phyloP scores from a whole-genome alignment of 2,329 filamentous ascomycete species.

The Claviceps sp. region DNA sequence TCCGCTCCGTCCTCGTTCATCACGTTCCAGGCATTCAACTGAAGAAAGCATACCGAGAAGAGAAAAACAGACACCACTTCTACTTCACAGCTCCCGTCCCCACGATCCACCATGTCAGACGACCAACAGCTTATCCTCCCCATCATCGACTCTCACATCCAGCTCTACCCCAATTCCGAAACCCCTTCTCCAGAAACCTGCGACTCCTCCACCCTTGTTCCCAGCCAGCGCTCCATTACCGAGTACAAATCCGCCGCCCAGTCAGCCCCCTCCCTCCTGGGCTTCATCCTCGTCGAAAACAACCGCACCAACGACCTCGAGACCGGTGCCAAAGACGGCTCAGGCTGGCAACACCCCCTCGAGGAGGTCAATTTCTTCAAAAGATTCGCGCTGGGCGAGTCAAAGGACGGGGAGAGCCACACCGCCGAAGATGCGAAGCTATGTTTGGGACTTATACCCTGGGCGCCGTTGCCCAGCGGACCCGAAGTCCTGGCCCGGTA shows the following conservation, averaged over 20 bases:
- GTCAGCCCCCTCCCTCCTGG: slow-evolving; percentile 35
- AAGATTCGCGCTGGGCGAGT: slow-evolving; percentile 49
- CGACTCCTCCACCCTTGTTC: slow-evolving; percentile 42
- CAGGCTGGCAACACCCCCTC: slow-evolving; percentile 55
- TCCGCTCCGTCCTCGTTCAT: background rate
- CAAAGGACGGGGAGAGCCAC: slow-evolving; percentile 46
- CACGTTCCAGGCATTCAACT: background rate
- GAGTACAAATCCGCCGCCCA: slow-evolving; percentile 43
- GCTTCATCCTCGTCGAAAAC: slow-evolving; percentile 74
- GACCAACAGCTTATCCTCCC: slow-evolving; percentile 30
- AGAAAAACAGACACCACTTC: background rate
- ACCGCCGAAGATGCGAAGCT: slow-evolving; percentile 27
- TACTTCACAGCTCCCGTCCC: background rate
- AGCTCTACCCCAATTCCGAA: slow-evolving; percentile 66
- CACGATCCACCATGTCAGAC: slow-evolving; percentile 20
- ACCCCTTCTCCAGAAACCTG: slow-evolving; percentile 58
- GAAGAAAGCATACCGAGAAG: too few relatives aligned
- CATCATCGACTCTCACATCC: slow-evolving; percentile 84
- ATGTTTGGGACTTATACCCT: slow-evolving; percentile 62
- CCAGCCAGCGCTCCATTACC: slow-evolving; percentile 48
- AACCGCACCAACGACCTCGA: slow-evolving; percentile 54
- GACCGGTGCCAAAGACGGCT: slow-evolving; percentile 28
- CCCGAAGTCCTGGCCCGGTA: slow-evolving; percentile 49
- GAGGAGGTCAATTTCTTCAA: slow-evolving; percentile 58
- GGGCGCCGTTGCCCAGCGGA: slow-evolving; percentile 69